phyloP scores from a whole-genome alignment of 352 stramenopile genomes.

The Globisporangium paddicum region DNA sequence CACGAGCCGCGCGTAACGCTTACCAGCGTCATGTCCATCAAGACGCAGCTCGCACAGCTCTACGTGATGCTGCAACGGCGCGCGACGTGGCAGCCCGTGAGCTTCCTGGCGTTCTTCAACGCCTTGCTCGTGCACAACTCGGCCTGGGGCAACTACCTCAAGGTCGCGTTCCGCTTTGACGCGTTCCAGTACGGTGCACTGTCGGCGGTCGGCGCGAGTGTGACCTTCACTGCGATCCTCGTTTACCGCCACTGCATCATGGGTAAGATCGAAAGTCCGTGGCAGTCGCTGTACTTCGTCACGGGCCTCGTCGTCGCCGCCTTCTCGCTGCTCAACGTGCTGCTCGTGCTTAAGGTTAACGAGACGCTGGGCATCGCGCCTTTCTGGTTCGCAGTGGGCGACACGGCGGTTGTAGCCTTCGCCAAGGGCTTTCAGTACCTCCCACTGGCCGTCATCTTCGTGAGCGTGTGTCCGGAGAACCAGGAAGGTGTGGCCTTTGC shows the following conservation, averaged over 20 bases:
- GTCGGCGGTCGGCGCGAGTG: constrained; percentile 54
- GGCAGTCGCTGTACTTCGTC: constrained; percentile 62
- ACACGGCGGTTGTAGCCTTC: constrained; percentile 62
- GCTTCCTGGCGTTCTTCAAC: constrained; percentile 64
- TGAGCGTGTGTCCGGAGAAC: constrained; percentile 62
- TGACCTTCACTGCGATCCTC: constrained; percentile 58
- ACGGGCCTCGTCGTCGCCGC: constrained; percentile 47
- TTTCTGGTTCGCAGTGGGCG: constrained; percentile 78
- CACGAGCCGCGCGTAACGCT: constrained; percentile 35
- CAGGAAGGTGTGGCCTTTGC: constrained; percentile 77
- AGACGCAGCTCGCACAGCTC: constrained; percentile 34
- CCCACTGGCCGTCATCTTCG: constrained; percentile 71
- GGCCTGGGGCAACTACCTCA: constrained; percentile 78
- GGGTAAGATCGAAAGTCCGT: constrained; percentile 31
- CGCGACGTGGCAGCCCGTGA: constrained; percentile 72
- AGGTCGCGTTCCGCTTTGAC: constrained; percentile 61
- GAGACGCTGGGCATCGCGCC: constrained; percentile 48
- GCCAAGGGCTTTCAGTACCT: constrained; percentile 77
- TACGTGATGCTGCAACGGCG: constrained; percentile 62
- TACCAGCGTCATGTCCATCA: constrained; percentile 17
- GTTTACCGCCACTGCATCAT: constrained; percentile 55
- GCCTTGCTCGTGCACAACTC: constrained; percentile 66
- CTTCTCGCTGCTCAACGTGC: constrained; percentile 70
- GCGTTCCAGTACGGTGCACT: constrained; percentile 78
- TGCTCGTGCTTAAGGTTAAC: constrained; percentile 65